Evolutionary conservation across 1,284 basidiomycete genomes (phyloP).

Genomic region (Naganishia cerealis): DNA sequence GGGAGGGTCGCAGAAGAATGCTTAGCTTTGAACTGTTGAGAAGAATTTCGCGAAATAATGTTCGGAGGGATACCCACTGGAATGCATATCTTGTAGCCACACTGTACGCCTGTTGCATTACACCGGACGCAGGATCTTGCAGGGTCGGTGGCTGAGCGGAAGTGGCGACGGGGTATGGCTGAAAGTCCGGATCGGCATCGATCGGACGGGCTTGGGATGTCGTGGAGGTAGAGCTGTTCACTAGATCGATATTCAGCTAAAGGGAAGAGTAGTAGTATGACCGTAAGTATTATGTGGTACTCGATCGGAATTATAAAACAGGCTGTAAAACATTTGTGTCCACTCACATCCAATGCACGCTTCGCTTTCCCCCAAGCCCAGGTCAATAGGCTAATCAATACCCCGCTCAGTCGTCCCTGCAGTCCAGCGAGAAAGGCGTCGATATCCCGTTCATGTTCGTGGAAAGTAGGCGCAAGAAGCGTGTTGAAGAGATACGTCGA

Average conservation of each 20-base stretch:
- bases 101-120: conserved; percentile 46
- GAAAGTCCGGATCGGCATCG: conserved; percentile 22
- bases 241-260: conserved; percentile 10
- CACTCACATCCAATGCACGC: conserved; percentile 46
- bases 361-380: conserved; percentile 49
- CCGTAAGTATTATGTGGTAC: neutral
- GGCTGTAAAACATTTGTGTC: neutral
- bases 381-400: conserved; percentile 41
- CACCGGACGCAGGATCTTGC: conserved; percentile 50
- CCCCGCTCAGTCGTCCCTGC: conserved; percentile 40
- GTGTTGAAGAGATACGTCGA: conserved; percentile 69
- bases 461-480: conserved; percentile 67
- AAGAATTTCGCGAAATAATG: neutral
- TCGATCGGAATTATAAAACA: neutral
- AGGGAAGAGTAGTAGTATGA: neutral
- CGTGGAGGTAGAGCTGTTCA: conserved; percentile 4
- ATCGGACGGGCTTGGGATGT: conserved; percentile 16
- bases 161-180: conserved; percentile 26
- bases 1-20: neutral
- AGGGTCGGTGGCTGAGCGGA: conserved; percentile 47
- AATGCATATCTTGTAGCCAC: conserved; percentile 44
- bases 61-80: conserved; percentile 40
- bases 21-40: neutral
- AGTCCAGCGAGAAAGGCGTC: conserved; percentile 62
- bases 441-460: conserved; percentile 65